These are phyloP conservation scores for Saccharomycopsis crataegensis DNA, from an alignment of 1,139 yeast species.

Conservation along the genomic window DNA sequence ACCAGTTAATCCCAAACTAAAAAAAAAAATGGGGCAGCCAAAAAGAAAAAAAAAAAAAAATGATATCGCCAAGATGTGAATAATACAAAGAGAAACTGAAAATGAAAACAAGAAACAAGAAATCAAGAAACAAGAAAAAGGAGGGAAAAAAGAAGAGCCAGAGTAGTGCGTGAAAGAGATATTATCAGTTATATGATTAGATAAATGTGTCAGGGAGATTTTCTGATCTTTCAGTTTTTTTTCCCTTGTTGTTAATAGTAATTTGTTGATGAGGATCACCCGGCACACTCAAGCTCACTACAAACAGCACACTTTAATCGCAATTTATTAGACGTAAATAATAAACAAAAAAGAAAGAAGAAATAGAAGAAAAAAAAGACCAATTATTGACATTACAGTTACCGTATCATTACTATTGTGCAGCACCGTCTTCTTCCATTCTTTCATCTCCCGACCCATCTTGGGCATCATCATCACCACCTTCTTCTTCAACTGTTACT, in stretches of 20 bases:
- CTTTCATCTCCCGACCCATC: slow-evolving; percentile 1
- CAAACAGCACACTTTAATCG: too few species aligned
- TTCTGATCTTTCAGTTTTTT: not conserved
- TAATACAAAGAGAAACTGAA: not conserved
- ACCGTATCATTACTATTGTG: too few species aligned
- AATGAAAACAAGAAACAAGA: not conserved
- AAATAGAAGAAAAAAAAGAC: too few species aligned
- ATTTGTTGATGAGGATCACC: not conserved
- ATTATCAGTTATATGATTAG: too few species aligned
- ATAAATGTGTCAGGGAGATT: too few species aligned
- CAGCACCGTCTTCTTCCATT: slow-evolving; percentile 6
- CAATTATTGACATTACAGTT: too few species aligned
- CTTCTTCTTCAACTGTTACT: slow-evolving; percentile 36
- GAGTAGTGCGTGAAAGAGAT: too few species aligned
- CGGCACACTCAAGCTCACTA: too few species aligned
- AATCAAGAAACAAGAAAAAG: not conserved
- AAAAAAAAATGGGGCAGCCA: not conserved
- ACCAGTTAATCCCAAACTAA: not conserved
- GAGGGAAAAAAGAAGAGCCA: not conserved
- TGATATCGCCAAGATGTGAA: not conserved
- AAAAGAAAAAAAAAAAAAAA: not conserved
- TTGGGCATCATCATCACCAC: not conserved
- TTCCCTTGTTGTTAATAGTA: not conserved
- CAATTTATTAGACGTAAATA: too few species aligned
- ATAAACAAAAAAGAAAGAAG: too few species aligned